Conservation (phyloP, 371 early-diverging fungal species). For the Coemansia sp. region DNA sequence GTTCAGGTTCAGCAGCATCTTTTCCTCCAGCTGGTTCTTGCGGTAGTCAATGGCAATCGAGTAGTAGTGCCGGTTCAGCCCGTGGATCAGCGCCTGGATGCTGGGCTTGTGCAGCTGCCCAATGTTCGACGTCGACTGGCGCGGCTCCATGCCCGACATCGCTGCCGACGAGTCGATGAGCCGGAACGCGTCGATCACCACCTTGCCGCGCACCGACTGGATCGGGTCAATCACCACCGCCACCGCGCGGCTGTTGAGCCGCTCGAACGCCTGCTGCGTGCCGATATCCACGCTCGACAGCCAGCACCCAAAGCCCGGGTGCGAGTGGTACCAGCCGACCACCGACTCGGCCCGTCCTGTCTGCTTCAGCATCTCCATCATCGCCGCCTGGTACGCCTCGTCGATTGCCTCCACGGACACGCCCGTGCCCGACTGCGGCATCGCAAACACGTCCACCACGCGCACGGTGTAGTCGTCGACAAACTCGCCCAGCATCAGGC, state of each 20-base stretch:
- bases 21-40: slow-evolving; percentile 98
- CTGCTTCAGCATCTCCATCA: slow-evolving; percentile 99
- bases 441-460: slow-evolving; percentile 99
- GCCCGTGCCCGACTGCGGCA: slow-evolving; percentile 99
- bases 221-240: slow-evolving; percentile 99
- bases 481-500: slow-evolving; percentile 99
- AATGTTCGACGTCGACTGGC: slow-evolving; percentile 99
- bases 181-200: slow-evolving; percentile 99
- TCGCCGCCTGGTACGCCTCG: slow-evolving; percentile 99
- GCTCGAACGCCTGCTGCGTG: slow-evolving; percentile 99
- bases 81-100: slow-evolving; percentile 99
- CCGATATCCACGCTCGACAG: slow-evolving; percentile 99
- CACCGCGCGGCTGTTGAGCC: slow-evolving; percentile 95
- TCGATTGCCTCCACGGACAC: slow-evolving; percentile 99
- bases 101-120: slow-evolving; percentile 99
- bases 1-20: slow-evolving; percentile 98
- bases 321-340: slow-evolving; percentile 99
- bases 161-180: slow-evolving; percentile 90
- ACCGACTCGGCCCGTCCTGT: slow-evolving; percentile 99
- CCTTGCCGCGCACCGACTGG: slow-evolving; percentile 99
- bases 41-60: slow-evolving; percentile 99
- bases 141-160: slow-evolving; percentile 94
- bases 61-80: slow-evolving; percentile 99
- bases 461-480: slow-evolving; percentile 99
- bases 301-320: slow-evolving; percentile 99